Evolutionary conservation across 768 basidiomycete species (phyloP).

Genomic region (Lentinus brumalis): DNA sequence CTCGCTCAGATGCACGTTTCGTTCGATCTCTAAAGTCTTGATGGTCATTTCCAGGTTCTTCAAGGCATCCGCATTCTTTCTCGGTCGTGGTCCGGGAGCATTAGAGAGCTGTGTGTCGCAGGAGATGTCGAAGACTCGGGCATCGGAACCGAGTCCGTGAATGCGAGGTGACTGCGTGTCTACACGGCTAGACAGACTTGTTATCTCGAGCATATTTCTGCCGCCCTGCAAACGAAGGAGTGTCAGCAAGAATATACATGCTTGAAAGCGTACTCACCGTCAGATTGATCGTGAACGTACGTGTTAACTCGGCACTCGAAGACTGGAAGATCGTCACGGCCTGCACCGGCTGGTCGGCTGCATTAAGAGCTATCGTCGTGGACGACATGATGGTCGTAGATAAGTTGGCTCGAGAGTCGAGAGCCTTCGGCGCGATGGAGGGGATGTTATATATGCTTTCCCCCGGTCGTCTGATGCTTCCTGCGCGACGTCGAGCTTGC

Average conservation of each 20-base stretch:
- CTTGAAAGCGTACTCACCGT: conserved; percentile 36
- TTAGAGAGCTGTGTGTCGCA: conserved; percentile 34
- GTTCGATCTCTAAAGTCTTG: conserved; percentile 39
- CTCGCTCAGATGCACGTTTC: conserved; percentile 42
- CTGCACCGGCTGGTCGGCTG: conserved; percentile 39
- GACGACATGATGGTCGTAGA: neutral
- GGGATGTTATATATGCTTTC: neutral
- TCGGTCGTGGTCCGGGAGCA: neutral
- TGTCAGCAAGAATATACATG: neutral
- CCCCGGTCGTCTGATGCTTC: neutral
- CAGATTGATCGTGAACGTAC: conserved; percentile 49
- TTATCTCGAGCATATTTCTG: conserved; percentile 52
- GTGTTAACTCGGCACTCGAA: conserved; percentile 56
- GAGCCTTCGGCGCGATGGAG: neutral
- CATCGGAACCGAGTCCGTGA: conserved; percentile 45
- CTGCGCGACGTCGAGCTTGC: no score
- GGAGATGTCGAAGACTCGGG: conserved; percentile 58
- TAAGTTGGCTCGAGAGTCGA: neutral
- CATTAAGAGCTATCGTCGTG: neutral
- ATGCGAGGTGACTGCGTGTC: conserved; percentile 56
- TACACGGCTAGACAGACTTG: conserved; percentile 49
- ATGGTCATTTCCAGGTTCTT: conserved; percentile 37
- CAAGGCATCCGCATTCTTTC: conserved; percentile 24
- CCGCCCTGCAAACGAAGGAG: conserved; percentile 43
- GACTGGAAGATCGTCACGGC: conserved; percentile 61